phyloP scores from a whole-genome alignment of 805 yeast species.

The Monosporozyma yasuniensis region DNA sequence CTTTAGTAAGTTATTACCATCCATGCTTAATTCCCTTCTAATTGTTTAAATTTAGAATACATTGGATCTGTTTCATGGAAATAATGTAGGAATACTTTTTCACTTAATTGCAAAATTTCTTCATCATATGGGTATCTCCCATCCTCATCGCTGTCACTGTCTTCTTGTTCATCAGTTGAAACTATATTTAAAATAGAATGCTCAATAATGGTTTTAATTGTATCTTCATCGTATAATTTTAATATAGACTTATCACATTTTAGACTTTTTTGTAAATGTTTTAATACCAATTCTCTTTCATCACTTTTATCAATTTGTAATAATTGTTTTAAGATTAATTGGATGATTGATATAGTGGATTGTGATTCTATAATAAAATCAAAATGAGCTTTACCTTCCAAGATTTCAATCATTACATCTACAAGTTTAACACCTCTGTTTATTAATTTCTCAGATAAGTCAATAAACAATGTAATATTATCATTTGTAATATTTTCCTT shows the following conservation, averaged over 20 bases:
- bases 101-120: not conserved
- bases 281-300: not conserved
- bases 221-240: not conserved
- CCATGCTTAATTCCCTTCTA: too few relatives aligned
- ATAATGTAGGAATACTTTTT: not conserved
- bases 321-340: not conserved
- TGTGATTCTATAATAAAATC: not conserved
- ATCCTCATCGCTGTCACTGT: not conserved
- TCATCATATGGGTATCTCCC: not conserved
- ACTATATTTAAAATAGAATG: not conserved
- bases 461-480: not conserved
- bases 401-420: not conserved
- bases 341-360: not conserved
- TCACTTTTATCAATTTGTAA: not conserved
- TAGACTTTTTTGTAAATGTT: not conserved
- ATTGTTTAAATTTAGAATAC: not conserved
- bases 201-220: not conserved
- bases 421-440: not conserved
- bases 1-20: too few relatives aligned
- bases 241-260: not conserved
- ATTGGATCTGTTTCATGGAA: not conserved
- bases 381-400: not conserved
- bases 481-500: not conserved
- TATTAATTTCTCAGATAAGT: not conserved
- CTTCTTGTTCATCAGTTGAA: not conserved